Conservation (phyloP, 768 basidiomycete species). For the Podaxis mareebaensis region DNA sequence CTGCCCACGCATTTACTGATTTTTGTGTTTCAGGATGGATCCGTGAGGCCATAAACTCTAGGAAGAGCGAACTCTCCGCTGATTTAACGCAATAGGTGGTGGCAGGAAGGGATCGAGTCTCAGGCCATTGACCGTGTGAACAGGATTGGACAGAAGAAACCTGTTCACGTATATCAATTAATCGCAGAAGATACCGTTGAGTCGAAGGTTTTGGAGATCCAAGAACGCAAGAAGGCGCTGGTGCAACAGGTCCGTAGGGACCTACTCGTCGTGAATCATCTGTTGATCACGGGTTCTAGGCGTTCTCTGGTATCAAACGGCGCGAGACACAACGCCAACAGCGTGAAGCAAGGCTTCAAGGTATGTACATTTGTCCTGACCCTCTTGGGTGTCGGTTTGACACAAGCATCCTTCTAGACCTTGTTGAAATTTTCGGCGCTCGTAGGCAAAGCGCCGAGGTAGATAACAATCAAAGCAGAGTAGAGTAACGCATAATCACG, state of each 20-base stretch:
- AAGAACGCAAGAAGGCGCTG: slow-evolving; percentile 79
- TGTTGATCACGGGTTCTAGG: slow-evolving; percentile 40
- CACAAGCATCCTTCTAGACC: slow-evolving; percentile 39
- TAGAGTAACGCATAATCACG: background rate
- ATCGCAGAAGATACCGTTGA: slow-evolving; percentile 91
- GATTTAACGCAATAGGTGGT: slow-evolving; percentile 56
- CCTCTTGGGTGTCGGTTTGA: background rate
- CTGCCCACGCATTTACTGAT: slow-evolving; percentile 7
- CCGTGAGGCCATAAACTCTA: slow-evolving; percentile 52
- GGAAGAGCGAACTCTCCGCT: background rate
- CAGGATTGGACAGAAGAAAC: slow-evolving; percentile 81
- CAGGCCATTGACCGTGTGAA: slow-evolving; percentile 84
- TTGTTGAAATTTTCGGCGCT: slow-evolving; percentile 48
- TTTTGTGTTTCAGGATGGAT: slow-evolving; percentile 60
- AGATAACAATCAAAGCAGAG: background rate
- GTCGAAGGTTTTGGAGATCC: slow-evolving; percentile 84
- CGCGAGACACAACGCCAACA: slow-evolving; percentile 76
- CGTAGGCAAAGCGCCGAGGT: slow-evolving; percentile 20
- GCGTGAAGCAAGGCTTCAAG: slow-evolving; percentile 81
- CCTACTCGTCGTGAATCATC: background rate
- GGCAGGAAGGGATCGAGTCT: slow-evolving; percentile 86
- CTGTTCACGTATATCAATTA: slow-evolving; percentile 85
- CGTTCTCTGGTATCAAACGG: slow-evolving; percentile 80
- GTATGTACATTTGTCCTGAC: slow-evolving; percentile 33
- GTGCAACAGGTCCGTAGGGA: slow-evolving; percentile 61